Base-by-base conservation (phyloP, 1,139 yeast genomes). In the Suhomyces coccinellae region DNA sequence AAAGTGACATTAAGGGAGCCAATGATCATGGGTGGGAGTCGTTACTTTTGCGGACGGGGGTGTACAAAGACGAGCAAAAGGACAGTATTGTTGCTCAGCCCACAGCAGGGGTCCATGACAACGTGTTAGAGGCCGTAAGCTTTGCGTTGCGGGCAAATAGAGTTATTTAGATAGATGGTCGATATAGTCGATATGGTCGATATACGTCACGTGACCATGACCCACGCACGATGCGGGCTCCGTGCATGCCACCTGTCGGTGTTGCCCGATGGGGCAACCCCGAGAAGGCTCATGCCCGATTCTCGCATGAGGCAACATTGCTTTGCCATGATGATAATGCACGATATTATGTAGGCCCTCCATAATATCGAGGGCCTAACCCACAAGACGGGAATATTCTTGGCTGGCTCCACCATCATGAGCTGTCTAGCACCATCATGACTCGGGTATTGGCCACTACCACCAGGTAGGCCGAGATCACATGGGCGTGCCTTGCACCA, bases 1-100 rank as follows among this genome's bases (percentile, higher is more conserved):
- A 85, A 24, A 82, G 91, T 42, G 99, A 93, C 61, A 93, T 93
- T 40, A 75, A 77, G 50, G 99, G 99, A 0, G 99, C 97, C 2
- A 85, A 86, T 57, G 73, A 73, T 47, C 82, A 83, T 60, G 96
- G 97, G 2, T 93, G 98, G 98, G 82, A 85, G 41, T 83, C 93
- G 15, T 77, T 89, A 38, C 75, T 93, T 38, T 88, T 93, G 33
- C 74, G 84, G 52, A 87, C 97, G 0, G 99, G 99, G 0, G 98
- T 93, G 3, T 93, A 80, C 61, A 72, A 74, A 47, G 93, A 85
- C 52, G 83, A 80, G 4, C 95, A 87, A 57, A 68, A 80, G 61
- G 64, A 60, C 14, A 49, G 53, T 10, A 60, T 67, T 3, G 52
- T 54, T 12, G 73, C 79, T 8, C 59, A 62, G 46, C 83, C 83